Conservation (phyloP, 2,329 filamentous ascomycete species). For the Paraconiothyrium sp. region DNA sequence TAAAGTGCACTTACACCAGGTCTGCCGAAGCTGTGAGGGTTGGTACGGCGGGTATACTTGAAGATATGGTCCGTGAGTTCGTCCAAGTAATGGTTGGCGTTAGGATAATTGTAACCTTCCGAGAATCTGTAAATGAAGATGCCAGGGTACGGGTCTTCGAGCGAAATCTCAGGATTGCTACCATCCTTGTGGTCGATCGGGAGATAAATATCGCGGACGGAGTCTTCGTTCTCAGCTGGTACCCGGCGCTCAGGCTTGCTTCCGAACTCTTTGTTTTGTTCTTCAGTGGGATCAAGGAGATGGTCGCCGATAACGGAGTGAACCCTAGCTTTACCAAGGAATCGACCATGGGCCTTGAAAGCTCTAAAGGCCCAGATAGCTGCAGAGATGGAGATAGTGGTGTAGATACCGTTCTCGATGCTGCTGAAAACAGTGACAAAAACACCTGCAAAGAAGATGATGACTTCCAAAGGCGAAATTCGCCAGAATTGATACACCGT, state of each 20-base stretch:
- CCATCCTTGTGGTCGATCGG: slow-evolving; percentile 88
- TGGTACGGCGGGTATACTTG: slow-evolving; percentile 77
- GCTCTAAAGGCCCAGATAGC: slow-evolving; percentile 84
- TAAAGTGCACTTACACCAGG: slow-evolving; percentile 46
- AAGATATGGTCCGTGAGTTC: slow-evolving; percentile 61
- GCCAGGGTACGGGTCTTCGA: slow-evolving; percentile 85
- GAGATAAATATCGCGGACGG: slow-evolving; percentile 81
- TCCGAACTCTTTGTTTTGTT: slow-evolving; percentile 30
- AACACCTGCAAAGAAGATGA: slow-evolving; percentile 94
- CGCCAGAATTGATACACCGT: slow-evolving; percentile 96
- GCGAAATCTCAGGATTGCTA: slow-evolving; percentile 82
- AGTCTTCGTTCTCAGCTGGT: slow-evolving; percentile 48
- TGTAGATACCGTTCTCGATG: slow-evolving; percentile 94
- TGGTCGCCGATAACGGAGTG: slow-evolving; percentile 88
- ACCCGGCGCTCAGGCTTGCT: slow-evolving; percentile 24
- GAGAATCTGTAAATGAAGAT: slow-evolving; percentile 97
- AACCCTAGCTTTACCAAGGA: slow-evolving; percentile 84
- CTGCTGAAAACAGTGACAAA: slow-evolving; percentile 85
- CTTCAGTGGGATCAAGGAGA: slow-evolving; percentile 59
- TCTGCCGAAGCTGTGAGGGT: slow-evolving; percentile 67
- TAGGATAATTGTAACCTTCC: slow-evolving; percentile 96
- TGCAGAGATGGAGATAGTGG: slow-evolving; percentile 79
- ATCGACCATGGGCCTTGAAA: slow-evolving; percentile 82
- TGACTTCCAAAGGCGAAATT: slow-evolving; percentile 86
- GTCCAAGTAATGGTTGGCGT: slow-evolving; percentile 88